These are phyloP conservation scores for Melaleuca quinquenervia DNA, from an alignment of 345 rosid species.

Conservation along the genomic window DNA sequence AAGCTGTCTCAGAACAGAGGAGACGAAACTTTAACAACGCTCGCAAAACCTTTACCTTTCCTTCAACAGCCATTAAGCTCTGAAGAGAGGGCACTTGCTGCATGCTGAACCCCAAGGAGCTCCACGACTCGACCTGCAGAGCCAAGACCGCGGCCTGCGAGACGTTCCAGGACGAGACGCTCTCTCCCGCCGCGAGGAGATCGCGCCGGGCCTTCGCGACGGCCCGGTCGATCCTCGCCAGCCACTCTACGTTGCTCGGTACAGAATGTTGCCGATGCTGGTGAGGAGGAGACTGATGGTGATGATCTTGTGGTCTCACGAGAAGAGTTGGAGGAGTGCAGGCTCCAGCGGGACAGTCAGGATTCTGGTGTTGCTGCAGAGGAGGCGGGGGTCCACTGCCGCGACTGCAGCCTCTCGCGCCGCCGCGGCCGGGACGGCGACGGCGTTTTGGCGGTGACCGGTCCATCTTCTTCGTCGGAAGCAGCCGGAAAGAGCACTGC, in stretches of 20 bases:
- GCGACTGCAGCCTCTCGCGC: background rate
- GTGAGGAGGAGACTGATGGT: background rate
- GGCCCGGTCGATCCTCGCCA: constrained; percentile 23
- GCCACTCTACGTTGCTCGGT: background rate
- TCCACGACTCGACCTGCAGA: constrained; percentile 60
- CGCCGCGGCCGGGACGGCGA: background rate
- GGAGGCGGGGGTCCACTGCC: background rate
- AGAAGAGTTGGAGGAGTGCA: background rate
- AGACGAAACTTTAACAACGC: too few relatives aligned
- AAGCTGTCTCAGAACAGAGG: background rate
- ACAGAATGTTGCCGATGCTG: background rate
- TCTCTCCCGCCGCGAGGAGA: constrained; percentile 32
- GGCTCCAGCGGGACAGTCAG: background rate
- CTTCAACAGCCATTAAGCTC: constrained; percentile 44
- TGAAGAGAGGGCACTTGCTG: constrained; percentile 55
- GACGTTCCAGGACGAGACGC: constrained; percentile 50
- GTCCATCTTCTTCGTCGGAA: background rate
- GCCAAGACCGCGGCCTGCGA: constrained; percentile 23
- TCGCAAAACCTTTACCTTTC: constrained; percentile 28
- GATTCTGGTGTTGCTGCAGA: background rate
- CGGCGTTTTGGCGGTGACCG: background rate
- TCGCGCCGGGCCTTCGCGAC: constrained; percentile 30
- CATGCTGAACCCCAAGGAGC: constrained; percentile 48
- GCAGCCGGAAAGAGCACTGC: background rate
- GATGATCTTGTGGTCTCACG: background rate